Percentiles rank a stretch among this genome's conserved stretches.
phyloP scores from a whole-genome alignment of 2,329 filamentous ascomycete genomes.

The Helotiales sp. region DNA sequence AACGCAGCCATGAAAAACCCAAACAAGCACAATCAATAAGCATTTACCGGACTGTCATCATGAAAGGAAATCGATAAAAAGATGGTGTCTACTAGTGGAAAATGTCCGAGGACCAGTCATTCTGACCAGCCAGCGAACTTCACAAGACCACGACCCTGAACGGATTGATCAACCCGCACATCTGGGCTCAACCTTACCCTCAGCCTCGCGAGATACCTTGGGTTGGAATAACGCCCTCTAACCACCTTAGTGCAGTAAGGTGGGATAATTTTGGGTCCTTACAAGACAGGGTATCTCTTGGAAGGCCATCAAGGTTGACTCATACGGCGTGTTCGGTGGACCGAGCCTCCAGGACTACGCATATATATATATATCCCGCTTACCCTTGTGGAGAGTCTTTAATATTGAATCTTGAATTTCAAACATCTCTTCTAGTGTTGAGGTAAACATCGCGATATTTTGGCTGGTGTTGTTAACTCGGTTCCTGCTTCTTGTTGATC shows the following conservation, averaged over 20 bases:
- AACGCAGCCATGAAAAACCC: not conserved
- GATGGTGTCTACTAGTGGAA: not conserved
- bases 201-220: not conserved
- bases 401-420: not conserved
- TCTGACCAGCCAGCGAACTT: not conserved
- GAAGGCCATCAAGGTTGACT: not conserved
- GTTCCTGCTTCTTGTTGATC: not conserved
- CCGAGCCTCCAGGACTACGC: not conserved
- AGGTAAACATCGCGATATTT: not conserved
- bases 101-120: not conserved
- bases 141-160: not conserved
- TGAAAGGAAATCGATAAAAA: not conserved
- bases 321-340: not conserved
- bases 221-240: not conserved
- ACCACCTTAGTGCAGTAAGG: not conserved
- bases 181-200: not conserved
- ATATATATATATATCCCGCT: not conserved
- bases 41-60: not conserved
- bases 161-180: not conserved
- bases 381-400: no score
- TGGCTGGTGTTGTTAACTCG: not conserved
- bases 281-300: not conserved
- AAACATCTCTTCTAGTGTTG: not conserved
- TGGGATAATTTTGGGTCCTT: not conserved
- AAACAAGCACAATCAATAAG: not conserved